Evolutionary conservation across 345 rosid genomes (phyloP).

Genomic region (Durio zibethinus): DNA sequence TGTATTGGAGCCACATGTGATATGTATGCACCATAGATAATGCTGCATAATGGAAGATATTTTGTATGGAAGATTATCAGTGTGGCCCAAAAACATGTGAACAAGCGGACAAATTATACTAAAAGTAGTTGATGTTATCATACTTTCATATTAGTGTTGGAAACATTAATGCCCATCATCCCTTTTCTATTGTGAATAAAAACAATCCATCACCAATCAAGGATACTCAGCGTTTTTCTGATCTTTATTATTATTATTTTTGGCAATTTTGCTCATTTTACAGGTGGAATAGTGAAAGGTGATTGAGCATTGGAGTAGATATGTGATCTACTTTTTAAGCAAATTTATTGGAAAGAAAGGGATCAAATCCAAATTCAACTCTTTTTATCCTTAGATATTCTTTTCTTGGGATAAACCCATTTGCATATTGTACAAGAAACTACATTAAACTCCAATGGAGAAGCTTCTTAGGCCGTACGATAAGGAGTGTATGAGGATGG

Average conservation of each 20-base stretch:
- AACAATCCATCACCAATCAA: slow-evolving; percentile 3
- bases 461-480: slow-evolving; percentile 62
- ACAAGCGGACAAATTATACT: slow-evolving; percentile 37
- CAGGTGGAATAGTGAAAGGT: slow-evolving; percentile 13
- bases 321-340: slow-evolving; percentile 18
- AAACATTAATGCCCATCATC: slow-evolving; percentile 17
- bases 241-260: not conserved
- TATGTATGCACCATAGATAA: not conserved
- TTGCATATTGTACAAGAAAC: not conserved
- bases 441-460: slow-evolving; percentile 47
- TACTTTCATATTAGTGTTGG: slow-evolving; percentile 18
- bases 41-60: slow-evolving; percentile 21
- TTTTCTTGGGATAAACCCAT: not conserved
- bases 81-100: slow-evolving; percentile 38
- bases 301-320: slow-evolving; percentile 12
- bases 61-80: slow-evolving; percentile 18
- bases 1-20: not conserved
- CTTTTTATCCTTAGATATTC: not conserved
- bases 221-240: not conserved
- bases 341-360: slow-evolving; percentile 15
- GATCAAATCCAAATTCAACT: not conserved
- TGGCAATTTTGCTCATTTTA: slow-evolving; percentile 18
- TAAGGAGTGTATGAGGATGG: slow-evolving; percentile 85
- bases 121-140: slow-evolving; percentile 22
- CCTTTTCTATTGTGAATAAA: not conserved